phyloP scores from a whole-genome alignment of 371 early-diverging fungal species.

The Mucor irregularis region DNA sequence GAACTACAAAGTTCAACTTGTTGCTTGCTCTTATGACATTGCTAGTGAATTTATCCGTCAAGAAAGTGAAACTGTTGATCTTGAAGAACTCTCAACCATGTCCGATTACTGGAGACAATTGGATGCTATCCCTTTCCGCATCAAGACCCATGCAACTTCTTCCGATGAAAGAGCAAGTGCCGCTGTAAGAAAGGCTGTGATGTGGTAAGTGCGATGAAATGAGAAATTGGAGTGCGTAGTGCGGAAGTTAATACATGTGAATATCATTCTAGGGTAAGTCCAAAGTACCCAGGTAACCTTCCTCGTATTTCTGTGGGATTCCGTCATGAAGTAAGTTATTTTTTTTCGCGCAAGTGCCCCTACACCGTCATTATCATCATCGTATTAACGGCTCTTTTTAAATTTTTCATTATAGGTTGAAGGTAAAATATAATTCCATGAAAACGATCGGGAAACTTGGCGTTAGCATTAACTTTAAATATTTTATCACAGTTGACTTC shows the following conservation, averaged over 20 bases:
- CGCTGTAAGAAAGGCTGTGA: constrained; percentile 69
- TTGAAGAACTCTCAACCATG: constrained; percentile 38
- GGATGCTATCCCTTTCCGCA: constrained; percentile 73
- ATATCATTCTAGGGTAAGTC: constrained; percentile 56
- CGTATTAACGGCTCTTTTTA: constrained; percentile 12
- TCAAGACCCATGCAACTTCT: constrained; percentile 55
- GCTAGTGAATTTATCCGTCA: constrained; percentile 25
- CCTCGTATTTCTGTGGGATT: constrained; percentile 70
- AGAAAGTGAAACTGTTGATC: constrained; percentile 21
- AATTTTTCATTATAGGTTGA: constrained; percentile 33
- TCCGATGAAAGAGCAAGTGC: constrained; percentile 76
- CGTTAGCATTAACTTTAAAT: neutral
- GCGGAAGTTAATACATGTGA: neutral
- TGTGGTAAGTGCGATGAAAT: constrained; percentile 45
- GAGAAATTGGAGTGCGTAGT: neutral
- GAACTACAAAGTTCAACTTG: constrained; percentile 57
- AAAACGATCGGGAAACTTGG: too few relatives aligned
- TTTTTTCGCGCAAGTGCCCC: too few relatives aligned
- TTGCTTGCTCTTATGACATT: constrained; percentile 42
- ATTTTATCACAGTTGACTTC: constrained; percentile 55
- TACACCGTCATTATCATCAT: neutral
- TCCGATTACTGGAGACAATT: constrained; percentile 73
- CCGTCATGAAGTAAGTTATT: constrained; percentile 62
- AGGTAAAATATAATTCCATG: constrained; percentile 31
- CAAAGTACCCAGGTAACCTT: constrained; percentile 71